Conservation (phyloP, 2,329 filamentous ascomycete genomes). For the Cercospora zeina region DNA sequence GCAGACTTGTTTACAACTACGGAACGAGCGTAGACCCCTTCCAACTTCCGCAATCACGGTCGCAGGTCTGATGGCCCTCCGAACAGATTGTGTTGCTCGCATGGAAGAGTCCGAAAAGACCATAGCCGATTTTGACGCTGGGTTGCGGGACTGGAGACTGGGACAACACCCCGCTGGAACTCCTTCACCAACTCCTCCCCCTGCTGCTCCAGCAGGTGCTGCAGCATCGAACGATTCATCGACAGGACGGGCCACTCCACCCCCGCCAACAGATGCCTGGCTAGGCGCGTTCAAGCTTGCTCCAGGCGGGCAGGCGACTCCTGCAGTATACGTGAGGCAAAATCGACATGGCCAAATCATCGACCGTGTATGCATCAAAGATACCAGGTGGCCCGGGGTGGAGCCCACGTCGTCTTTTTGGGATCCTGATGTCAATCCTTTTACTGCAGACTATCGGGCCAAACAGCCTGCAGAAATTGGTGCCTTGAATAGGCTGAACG, state of each 20-base stretch:
- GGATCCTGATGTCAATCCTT: neutral
- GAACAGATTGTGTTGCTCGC: neutral
- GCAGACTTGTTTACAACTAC: neutral
- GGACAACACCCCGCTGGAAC: neutral
- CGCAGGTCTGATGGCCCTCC: neutral
- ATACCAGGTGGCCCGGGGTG: neutral
- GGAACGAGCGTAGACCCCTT: neutral
- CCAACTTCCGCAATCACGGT: neutral
- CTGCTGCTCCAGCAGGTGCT: neutral
- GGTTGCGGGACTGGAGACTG: neutral
- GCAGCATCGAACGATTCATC: neutral
- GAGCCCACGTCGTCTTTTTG: neutral
- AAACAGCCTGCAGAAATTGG: conserved; percentile 9
- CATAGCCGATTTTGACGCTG: neutral
- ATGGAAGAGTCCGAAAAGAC: neutral
- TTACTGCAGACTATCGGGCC: neutral
- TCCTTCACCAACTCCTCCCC: neutral
- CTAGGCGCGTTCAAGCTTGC: conserved; percentile 7
- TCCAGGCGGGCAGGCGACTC: neutral
- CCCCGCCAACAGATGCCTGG: conserved; percentile 9
- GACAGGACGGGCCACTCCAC: neutral
- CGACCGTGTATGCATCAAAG: conserved; percentile 17
- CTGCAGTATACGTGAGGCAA: conserved; percentile 9
- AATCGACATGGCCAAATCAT: conserved; percentile 11
- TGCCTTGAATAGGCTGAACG: conserved; percentile 9